phyloP scores from a whole-genome alignment of 2,329 filamentous ascomycete genomes.

The Leptographium procerum region DNA sequence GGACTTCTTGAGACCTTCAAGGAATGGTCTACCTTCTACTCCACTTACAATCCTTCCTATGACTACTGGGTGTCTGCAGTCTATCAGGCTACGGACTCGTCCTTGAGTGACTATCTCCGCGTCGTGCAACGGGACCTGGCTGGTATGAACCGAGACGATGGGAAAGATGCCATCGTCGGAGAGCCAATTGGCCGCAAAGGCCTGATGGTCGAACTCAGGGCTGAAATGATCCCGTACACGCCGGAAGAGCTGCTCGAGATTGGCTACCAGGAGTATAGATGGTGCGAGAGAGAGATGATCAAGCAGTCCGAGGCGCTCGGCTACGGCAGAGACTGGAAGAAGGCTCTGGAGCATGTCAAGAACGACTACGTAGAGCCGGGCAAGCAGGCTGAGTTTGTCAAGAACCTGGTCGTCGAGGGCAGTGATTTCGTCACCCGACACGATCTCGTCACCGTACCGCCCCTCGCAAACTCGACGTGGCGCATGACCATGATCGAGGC shows the following conservation, averaged over 20 bases:
- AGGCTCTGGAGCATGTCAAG: constrained; percentile 45
- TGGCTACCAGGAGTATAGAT: constrained; percentile 37
- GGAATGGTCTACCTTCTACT: constrained; percentile 40
- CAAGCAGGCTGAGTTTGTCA: constrained; percentile 40
- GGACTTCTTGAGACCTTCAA: constrained; percentile 28
- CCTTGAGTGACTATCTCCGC: constrained; percentile 23
- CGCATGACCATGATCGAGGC: constrained; percentile 46
- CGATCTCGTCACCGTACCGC: constrained; percentile 44
- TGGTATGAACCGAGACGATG: constrained; percentile 24
- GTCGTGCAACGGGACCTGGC: constrained; percentile 30
- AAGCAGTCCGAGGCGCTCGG: constrained; percentile 36
- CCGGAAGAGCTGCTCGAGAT: constrained; percentile 44
- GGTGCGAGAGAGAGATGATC: constrained; percentile 45
- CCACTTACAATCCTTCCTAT: constrained; percentile 43
- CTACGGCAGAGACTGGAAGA: constrained; percentile 36
- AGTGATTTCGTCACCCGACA: constrained; percentile 39
- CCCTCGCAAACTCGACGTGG: constrained; percentile 40
- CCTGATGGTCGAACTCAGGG: constrained; percentile 38
- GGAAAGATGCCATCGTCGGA: constrained; percentile 41
- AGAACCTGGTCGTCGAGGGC: constrained; percentile 38
- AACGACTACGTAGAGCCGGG: constrained; percentile 41
- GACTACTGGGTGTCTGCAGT: constrained; percentile 44
- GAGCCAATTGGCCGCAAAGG: constrained; percentile 43
- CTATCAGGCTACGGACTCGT: constrained; percentile 26
- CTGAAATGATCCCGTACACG: constrained; percentile 46